phyloP scores from a whole-genome alignment of 805 yeast genomes.

The Zygosaccharomyces kombuchaensis region DNA sequence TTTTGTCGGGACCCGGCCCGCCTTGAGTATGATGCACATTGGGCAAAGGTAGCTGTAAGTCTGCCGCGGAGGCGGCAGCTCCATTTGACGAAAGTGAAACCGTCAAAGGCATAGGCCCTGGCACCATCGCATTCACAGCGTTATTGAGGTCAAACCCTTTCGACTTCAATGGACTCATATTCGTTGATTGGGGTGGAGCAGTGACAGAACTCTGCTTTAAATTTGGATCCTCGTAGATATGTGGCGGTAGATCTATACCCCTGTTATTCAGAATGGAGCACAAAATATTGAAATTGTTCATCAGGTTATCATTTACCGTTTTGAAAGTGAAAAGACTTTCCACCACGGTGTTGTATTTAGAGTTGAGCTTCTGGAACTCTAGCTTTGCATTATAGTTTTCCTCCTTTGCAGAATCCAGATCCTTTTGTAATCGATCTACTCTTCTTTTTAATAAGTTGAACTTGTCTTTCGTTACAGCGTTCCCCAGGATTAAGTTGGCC shows the following conservation, averaged over 20 bases:
- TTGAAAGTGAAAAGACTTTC: conserved; percentile 57
- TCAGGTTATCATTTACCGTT: conserved; percentile 52
- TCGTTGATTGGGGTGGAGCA: conserved; percentile 9
- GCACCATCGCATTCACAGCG: conserved; percentile 11
- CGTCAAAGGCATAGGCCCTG: conserved; percentile 11
- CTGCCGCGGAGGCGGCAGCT: conserved; percentile 14
- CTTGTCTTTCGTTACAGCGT: conserved; percentile 25
- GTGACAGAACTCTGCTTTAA: conserved; percentile 5
- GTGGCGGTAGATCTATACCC: conserved; percentile 64
- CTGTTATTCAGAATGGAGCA: conserved; percentile 47
- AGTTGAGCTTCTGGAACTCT: conserved; percentile 43
- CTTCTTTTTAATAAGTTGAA: conserved; percentile 33
- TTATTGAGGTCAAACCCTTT: conserved; percentile 12
- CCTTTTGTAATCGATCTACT: conserved; percentile 34
- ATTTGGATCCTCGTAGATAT: conserved; percentile 13
- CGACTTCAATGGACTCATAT: conserved; percentile 7
- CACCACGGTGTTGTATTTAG: conserved; percentile 60
- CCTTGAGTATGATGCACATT: conserved; percentile 13
- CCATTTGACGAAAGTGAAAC: conserved; percentile 6
- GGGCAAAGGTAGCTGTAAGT: conserved; percentile 12
- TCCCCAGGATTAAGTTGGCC: conserved; percentile 19
- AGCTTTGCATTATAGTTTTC: conserved; percentile 25
- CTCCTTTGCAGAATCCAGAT: conserved; percentile 22
- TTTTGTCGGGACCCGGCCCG: conserved; percentile 2
- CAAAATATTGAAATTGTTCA: conserved; percentile 47